phyloP scores from a whole-genome alignment of 495 filamentous ascomycete genomes.

The Penicillium pulvis region DNA sequence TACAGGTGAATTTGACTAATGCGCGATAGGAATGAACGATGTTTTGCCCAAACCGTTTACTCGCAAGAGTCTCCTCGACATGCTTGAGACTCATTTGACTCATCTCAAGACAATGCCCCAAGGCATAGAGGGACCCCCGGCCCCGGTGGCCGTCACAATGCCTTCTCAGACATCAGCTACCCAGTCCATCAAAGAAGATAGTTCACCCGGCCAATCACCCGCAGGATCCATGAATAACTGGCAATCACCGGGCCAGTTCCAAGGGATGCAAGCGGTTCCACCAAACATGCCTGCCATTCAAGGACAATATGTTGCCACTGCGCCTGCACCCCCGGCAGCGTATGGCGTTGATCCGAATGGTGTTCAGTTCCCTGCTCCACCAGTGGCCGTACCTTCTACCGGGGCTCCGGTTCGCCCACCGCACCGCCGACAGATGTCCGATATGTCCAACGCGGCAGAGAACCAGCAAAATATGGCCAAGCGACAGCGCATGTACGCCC shows the following conservation, averaged over 20 bases:
- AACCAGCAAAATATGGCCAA: slow-evolving; percentile 56
- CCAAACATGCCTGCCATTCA: slow-evolving; percentile 51
- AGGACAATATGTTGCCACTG: slow-evolving; percentile 51
- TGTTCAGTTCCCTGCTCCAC: slow-evolving; percentile 51
- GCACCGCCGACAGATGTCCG: slow-evolving; percentile 67
- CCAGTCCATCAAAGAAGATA: slow-evolving; percentile 77
- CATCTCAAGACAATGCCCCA: slow-evolving; percentile 67
- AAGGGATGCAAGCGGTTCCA: slow-evolving; percentile 62
- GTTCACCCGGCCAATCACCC: slow-evolving; percentile 77
- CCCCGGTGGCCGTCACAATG: slow-evolving; percentile 51
- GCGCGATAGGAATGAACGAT: slow-evolving; percentile 90
- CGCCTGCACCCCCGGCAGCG: slow-evolving; percentile 38
- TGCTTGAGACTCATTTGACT: slow-evolving; percentile 85
- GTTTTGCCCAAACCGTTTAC: slow-evolving; percentile 97
- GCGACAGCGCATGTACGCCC: slow-evolving; percentile 65
- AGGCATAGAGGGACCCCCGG: slow-evolving; percentile 56
- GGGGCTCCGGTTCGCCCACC: slow-evolving; percentile 41
- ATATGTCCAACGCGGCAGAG: slow-evolving; percentile 61
- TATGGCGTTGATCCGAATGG: slow-evolving; percentile 57
- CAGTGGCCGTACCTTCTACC: slow-evolving; percentile 51
- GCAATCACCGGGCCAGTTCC: slow-evolving; percentile 73
- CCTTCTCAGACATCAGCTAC: slow-evolving; percentile 53
- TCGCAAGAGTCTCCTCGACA: slow-evolving; percentile 86
- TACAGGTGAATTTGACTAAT: background rate
- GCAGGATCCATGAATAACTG: slow-evolving; percentile 67